A percentile compares a stretch with the other conserved stretches of the same genome.
Conservation (phyloP, 306 rosid genomes). For the Ormosia emarginata region DNA sequence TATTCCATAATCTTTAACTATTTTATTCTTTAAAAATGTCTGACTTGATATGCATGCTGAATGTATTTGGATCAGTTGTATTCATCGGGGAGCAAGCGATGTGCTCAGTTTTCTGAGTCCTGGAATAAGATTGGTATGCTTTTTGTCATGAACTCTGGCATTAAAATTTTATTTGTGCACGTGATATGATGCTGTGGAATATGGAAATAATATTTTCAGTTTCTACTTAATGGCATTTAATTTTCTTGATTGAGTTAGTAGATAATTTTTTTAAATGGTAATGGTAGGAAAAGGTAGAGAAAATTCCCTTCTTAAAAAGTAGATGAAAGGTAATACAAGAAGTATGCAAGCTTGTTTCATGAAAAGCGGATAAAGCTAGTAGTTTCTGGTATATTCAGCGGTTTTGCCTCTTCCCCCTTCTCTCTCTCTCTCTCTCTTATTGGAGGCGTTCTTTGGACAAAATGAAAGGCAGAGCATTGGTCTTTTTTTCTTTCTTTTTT, state of each 20-base stretch:
- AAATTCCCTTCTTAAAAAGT: not conserved
- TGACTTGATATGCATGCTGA: constrained; percentile 2
- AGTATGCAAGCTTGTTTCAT: not conserved
- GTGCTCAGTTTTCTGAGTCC: constrained; percentile 55
- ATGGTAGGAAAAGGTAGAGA: not conserved
- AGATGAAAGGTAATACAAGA: not conserved
- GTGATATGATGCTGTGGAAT: not conserved
- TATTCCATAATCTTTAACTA: not conserved
- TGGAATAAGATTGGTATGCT: constrained; percentile 77
- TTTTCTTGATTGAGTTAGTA: constrained; percentile 15
- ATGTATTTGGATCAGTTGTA: constrained; percentile 55
- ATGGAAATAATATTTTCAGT: not conserved
- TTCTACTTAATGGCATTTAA: not conserved
- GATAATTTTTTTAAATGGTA: constrained; percentile 1
- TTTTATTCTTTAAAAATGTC: not conserved
- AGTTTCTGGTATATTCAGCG: constrained; percentile 1
- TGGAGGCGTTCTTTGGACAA: not conserved
- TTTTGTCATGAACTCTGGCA: constrained; percentile 2
- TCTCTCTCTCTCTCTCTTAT: not conserved
- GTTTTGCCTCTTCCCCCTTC: not conserved
- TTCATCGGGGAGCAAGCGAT: constrained; percentile 76
- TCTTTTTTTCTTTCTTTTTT: not conserved
- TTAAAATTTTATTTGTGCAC: not conserved
- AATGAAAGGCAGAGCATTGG: not conserved
- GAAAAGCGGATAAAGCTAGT: not conserved